Conservation (phyloP, 2,329 filamentous ascomycete species). For the Curvularia sp. region DNA sequence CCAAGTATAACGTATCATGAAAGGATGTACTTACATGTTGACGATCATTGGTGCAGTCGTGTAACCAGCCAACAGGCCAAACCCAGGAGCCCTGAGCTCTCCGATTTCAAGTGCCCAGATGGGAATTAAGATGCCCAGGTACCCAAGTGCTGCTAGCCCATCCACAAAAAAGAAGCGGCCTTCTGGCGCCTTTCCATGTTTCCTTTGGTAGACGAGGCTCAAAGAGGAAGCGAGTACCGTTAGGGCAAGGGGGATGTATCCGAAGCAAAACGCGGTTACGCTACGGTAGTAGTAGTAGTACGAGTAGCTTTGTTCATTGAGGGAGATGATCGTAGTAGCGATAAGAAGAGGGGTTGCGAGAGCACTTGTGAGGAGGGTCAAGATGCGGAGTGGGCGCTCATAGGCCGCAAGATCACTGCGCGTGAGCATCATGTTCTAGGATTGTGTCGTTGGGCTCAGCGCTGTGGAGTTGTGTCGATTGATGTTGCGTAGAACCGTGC, state of each 20-base stretch:
- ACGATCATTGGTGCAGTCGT: constrained; percentile 29
- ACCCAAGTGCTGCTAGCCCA: constrained; percentile 7
- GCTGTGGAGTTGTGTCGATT: not conserved
- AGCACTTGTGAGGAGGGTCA: constrained; percentile 17
- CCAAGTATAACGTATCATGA: not conserved
- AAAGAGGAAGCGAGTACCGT: constrained; percentile 15
- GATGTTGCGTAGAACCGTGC: not conserved
- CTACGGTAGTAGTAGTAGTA: not conserved
- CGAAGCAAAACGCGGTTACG: constrained; percentile 22
- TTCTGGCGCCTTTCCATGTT: constrained; percentile 7
- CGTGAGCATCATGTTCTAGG: not conserved
- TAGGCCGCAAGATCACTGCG: not conserved
- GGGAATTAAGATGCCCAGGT: constrained; percentile 21
- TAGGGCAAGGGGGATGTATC: constrained; percentile 25
- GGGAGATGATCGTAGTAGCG: constrained; percentile 17
- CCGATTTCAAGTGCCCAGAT: constrained; percentile 23
- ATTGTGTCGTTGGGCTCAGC: not conserved
- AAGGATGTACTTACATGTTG: constrained; percentile 24
- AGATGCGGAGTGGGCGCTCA: constrained; percentile 21
- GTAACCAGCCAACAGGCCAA: constrained; percentile 25
- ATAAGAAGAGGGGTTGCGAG: constrained; percentile 24
- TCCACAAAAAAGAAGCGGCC: constrained; percentile 17
- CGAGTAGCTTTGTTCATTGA: constrained; percentile 5
- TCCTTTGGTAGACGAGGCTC: constrained; percentile 11
- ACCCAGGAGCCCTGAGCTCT: constrained; percentile 6